Conservation (phyloP, 768 basidiomycete species). For the Boletus tylopilopsis region DNA sequence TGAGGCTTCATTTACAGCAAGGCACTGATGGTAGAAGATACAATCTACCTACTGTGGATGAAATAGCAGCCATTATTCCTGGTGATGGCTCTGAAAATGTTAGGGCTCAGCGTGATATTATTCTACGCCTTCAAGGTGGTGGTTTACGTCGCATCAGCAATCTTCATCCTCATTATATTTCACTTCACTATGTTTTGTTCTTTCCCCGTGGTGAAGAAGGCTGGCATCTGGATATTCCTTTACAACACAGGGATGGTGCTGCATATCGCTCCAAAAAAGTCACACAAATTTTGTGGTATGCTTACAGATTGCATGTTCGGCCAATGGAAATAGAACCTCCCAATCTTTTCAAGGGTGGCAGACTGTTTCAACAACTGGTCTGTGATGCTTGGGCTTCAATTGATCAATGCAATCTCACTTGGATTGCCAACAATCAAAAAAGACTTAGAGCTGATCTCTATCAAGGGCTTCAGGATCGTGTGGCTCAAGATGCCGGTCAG, state of each 20-base stretch:
- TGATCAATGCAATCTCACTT: conserved; percentile 40
- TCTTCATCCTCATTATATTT: conserved; percentile 31
- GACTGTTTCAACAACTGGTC: conserved; percentile 43
- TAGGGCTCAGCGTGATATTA: conserved; percentile 22
- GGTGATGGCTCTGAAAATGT: conserved; percentile 21
- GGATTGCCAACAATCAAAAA: conserved; percentile 32
- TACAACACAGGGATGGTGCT: not conserved
- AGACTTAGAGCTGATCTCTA: conserved; percentile 34
- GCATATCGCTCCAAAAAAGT: conserved; percentile 18
- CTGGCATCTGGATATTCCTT: conserved; percentile 31
- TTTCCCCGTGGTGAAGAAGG: conserved; percentile 39
- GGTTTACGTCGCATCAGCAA: conserved; percentile 33
- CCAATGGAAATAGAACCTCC: conserved; percentile 5
- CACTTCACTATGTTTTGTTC: conserved; percentile 43
- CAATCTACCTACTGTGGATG: conserved; percentile 41
- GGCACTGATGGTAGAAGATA: conserved; percentile 34
- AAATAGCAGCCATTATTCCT: conserved; percentile 42
- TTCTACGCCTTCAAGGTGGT: conserved; percentile 26
- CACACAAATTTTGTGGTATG: conserved; percentile 28
- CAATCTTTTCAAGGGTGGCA: conserved; percentile 33
- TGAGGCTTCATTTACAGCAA: conserved; percentile 5
- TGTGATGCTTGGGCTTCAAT: conserved; percentile 44
- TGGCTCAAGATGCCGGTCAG: conserved; percentile 18
- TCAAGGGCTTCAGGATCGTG: conserved; percentile 32
- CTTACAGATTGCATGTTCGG: conserved; percentile 27